Percentiles rank a stretch among this genome's conserved stretches.
Evolutionary conservation across 148 eudicot genomes (phyloP).

Genomic region (Camellia granthamiana): DNA sequence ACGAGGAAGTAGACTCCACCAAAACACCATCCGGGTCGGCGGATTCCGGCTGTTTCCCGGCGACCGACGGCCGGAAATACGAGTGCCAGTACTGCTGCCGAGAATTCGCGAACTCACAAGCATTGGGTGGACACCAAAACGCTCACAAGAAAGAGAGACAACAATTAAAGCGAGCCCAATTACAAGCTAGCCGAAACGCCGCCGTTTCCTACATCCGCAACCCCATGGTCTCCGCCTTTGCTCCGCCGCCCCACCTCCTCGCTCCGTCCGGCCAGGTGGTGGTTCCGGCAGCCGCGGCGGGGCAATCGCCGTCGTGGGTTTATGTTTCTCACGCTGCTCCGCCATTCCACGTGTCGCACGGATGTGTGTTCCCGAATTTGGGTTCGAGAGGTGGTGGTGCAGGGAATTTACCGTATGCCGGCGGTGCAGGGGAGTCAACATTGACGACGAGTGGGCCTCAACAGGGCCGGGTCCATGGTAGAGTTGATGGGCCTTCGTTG

Average conservation of each 20-base stretch:
- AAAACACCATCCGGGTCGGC: conserved; percentile 44
- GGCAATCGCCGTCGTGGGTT: conserved; percentile 49
- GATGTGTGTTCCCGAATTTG: conserved; percentile 44
- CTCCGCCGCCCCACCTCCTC: conserved; percentile 74
- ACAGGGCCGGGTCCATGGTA: conserved; percentile 27
- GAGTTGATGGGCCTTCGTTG: conserved; percentile 48
- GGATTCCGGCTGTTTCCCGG: conserved; percentile 31
- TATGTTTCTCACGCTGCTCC: conserved; percentile 61
- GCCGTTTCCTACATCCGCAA: conserved; percentile 65
- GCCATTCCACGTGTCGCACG: conserved; percentile 68
- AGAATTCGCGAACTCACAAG: conserved; percentile 89
- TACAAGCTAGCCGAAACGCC: conserved; percentile 71
- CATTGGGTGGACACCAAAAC: conserved; percentile 91
- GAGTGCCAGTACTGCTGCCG: conserved; percentile 90
- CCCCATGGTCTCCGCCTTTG: conserved; percentile 68
- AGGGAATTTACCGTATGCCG: conserved; percentile 37
- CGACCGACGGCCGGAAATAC: conserved; percentile 54
- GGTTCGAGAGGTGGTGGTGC: conserved; percentile 33
- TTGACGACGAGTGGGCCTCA: conserved; percentile 22
- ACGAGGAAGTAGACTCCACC: conserved; percentile 36
- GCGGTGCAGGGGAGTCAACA: conserved; percentile 33
- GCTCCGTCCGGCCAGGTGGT: conserved; percentile 24
- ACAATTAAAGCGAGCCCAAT: conserved; percentile 77
- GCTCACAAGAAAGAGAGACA: conserved; percentile 93
- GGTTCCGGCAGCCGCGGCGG: conserved; percentile 9